Base-by-base conservation (phyloP, 2,329 filamentous ascomycete genomes). In the Graphilbum ipis-grandicollis region DNA sequence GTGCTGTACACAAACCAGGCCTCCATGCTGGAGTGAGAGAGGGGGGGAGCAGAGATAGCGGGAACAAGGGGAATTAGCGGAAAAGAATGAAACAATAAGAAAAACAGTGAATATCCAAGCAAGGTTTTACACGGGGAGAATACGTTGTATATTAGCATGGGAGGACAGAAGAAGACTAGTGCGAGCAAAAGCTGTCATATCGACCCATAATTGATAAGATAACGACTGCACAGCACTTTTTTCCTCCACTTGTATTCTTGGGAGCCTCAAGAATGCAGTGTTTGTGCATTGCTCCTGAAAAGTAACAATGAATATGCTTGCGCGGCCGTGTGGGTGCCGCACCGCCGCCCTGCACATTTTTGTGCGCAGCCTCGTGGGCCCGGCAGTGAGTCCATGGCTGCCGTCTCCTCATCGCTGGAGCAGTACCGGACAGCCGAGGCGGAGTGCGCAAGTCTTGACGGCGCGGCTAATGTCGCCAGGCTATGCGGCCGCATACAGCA, bases 1-100 rank as follows among this genome's bases (percentile, higher is more conserved):
- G 84, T 93, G 47, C 65, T 98, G 52, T 98, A 96, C 68, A 86
- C 84, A 44, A 96, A 94, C 66, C 88, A 98, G 65, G 90, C 90
- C 35, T 93, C 84, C 41, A 66, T 92, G 68, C 66, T 98, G 48
- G 90, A 98, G 69, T 98, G 18, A 6, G 23, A 3, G 12, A n/a
- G 33, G 36, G 29, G 10, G 6, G 31, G 19, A 18, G n/a, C 13
- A 12, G 18, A 18, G 25, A 22, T n/a, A 9, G 32, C 7, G 17
- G 10, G 8, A 5, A 9, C 15, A 14, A 31, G 29, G 6, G 14
- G 29, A n/a, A n/a, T 6, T 9, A 31, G 29, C 6, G 5, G 8
- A 5, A 5, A 4, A 9, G 5, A 13, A 31, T 4, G 29, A 9
- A 10, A 14, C 26, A 28, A 31, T 9, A 15, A 17, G 5, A 17